These are phyloP conservation scores for Olyra latifolia DNA, from an alignment of 176 grass and related monocot species.

Conservation along the genomic window DNA sequence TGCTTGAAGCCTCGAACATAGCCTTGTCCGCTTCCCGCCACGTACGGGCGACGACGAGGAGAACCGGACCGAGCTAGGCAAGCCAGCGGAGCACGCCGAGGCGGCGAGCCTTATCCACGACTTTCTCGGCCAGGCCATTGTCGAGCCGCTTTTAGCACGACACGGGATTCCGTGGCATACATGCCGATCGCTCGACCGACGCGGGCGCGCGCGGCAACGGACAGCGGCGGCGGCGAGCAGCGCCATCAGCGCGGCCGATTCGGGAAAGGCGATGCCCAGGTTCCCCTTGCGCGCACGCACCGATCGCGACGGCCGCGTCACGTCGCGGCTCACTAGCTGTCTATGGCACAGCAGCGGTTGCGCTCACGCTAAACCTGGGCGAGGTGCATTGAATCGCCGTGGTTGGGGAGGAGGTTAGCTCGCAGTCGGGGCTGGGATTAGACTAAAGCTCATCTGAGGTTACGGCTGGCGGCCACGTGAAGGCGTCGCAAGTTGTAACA, in stretches of 20 bases:
- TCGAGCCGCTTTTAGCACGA: constrained; percentile 32
- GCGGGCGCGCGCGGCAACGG: not conserved
- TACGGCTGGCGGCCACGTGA: constrained; percentile 36
- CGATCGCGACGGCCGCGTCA: constrained; percentile 14
- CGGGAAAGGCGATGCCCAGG: constrained; percentile 1
- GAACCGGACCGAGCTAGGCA: no score
- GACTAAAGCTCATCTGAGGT: not conserved
- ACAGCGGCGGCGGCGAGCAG: not conserved
- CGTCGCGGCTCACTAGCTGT: not conserved
- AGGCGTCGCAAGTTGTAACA: constrained; percentile 31
- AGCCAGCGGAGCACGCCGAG: no score
- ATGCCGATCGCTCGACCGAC: not conserved
- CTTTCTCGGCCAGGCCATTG: constrained; percentile 29
- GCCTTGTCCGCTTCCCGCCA: no score
- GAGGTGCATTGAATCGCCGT: constrained; percentile 37
- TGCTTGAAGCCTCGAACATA: no score
- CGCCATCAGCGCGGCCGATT: not conserved
- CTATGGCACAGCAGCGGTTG: constrained; percentile 13
- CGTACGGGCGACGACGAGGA: no score
- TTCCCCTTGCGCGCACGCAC: constrained; percentile 7
- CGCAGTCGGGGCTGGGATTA: not conserved
- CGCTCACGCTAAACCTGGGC: not conserved
- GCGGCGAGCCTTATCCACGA: constrained; percentile 7
- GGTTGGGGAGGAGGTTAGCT: constrained; percentile 17
- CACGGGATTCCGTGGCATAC: not conserved